A percentile compares a stretch with the other conserved stretches of the same genome.
Conservation (phyloP, 176 grass and related monocot species). For the Cymbopogon citratus region DNA sequence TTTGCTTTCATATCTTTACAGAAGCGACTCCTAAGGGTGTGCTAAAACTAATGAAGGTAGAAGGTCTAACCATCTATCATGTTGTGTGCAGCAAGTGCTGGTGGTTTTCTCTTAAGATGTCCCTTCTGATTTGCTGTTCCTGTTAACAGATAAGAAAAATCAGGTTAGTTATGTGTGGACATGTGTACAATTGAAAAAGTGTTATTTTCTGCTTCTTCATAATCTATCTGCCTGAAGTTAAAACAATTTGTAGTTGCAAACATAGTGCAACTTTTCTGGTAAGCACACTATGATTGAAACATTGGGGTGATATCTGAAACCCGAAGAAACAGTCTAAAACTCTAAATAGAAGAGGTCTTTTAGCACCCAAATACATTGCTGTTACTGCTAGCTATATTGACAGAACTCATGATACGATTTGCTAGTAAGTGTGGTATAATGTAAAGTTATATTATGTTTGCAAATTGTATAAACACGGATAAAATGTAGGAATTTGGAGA, state of each 20-base stretch:
- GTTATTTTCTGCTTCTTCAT: background rate
- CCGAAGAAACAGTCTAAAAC: background rate
- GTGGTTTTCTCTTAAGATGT: conserved; percentile 15
- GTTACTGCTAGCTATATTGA: background rate
- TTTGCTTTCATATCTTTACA: no score
- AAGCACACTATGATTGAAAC: background rate
- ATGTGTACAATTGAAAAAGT: background rate
- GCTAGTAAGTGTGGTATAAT: background rate
- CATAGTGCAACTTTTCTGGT: background rate
- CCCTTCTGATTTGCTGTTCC: conserved; percentile 32
- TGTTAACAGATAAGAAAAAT: conserved; percentile 27
- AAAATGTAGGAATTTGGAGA: no score
- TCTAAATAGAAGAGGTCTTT: background rate
- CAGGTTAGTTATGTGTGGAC: background rate
- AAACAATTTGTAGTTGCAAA: background rate
- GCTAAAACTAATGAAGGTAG: no score
- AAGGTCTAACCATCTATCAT: no score
- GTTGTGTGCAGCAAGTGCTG: no score
- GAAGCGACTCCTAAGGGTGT: no score
- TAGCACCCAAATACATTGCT: background rate
- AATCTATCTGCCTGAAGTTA: background rate
- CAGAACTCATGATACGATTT: background rate
- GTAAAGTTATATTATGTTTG: no score
- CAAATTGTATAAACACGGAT: no score
- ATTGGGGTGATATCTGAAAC: background rate